Base-by-base conservation (phyloP, 2,329 filamentous ascomycete species). In the Pseudodiploospora longispora region DNA sequence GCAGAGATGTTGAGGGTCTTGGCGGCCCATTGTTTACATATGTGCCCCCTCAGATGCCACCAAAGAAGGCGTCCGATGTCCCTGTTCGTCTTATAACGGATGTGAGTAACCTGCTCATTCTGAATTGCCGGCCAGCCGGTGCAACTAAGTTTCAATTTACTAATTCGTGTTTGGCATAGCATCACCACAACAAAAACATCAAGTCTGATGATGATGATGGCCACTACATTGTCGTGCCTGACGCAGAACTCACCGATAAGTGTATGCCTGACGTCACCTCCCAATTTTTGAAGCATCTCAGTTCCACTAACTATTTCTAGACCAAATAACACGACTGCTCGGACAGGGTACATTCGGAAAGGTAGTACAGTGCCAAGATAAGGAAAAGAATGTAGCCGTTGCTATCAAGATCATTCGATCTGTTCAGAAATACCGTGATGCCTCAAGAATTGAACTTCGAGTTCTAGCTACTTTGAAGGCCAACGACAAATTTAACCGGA, bases 291-390 rank as follows among this genome's bases (percentile, higher is more conserved):
- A 30, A 30, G 10, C 29, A n/a, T 6, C n/a, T 27, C 7, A 19
- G 19, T n/a, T 10, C 9, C 9, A 39, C 32, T 41, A 41, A 47
- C 37, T 37, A 10, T 38, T 48, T 9, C 28, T 53, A 95, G 90
- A 97, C 65, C 82, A 86, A 68, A 91, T 98, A 55, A 74, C 85
- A 49, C 89, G 88, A 55, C 75, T 97, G 29, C 82, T 98, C 9
- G 93, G 93, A 27, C 93, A 98, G 67, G 93, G 93, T 51, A 98
- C 93, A 0, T 98, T 98, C 61, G 93, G 93, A 59, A 98, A 98
- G 65, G 93, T 98, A 10, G 93, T 98, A 12, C 85, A 96, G 64
- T 93, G 93, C 42, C 83, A 80, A 55, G 93, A 98, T 61, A 80
- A 80, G 48, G 78, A 78, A 56, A 82, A 82, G 50, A 83, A 83